phyloP scores from a whole-genome alignment of 305 asterid genomes.

The Fraxinus latifolia region DNA sequence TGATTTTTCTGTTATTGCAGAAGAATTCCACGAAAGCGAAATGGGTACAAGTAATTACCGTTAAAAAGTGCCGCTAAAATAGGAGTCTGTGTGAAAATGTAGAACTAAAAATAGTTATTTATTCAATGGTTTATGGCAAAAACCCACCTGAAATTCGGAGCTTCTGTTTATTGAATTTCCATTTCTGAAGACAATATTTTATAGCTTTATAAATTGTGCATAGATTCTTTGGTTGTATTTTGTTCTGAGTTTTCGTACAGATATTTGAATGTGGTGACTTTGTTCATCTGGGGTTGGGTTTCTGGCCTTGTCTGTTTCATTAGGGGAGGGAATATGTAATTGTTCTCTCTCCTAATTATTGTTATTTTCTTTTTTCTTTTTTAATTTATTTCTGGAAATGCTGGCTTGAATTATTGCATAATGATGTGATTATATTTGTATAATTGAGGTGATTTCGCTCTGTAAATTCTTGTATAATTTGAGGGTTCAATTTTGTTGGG shows the following conservation, averaged over 20 bases:
- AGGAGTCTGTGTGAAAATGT: neutral
- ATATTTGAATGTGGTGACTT: slow-evolving; percentile 30
- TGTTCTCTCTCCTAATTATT: slow-evolving; percentile 31
- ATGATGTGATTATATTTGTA: slow-evolving; percentile 16
- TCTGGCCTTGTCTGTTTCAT: slow-evolving; percentile 18
- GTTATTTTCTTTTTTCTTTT: neutral
- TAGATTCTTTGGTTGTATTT: slow-evolving; percentile 10
- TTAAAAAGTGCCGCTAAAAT: slow-evolving; percentile 41
- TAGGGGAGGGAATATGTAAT: slow-evolving; percentile 31
- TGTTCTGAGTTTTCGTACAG: slow-evolving; percentile 32
- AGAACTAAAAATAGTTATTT: neutral
- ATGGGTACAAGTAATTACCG: slow-evolving; percentile 28
- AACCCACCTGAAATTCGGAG: slow-evolving; percentile 20
- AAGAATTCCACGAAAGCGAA: slow-evolving; percentile 8
- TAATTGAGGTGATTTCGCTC: slow-evolving; percentile 22
- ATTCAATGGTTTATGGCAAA: slow-evolving; percentile 8
- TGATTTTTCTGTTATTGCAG: neutral
- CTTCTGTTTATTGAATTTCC: neutral
- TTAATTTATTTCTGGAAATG: neutral
- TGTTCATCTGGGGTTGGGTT: slow-evolving; percentile 25
- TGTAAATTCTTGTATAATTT: slow-evolving; percentile 19
- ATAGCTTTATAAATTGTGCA: neutral
- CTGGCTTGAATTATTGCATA: slow-evolving; percentile 6
- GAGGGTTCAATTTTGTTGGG: slow-evolving; percentile 21
- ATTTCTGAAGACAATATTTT: neutral